Evolutionary conservation across 2,329 filamentous ascomycete species (phyloP), one percentile per base, ranked within the genome.

Genomic region (Colletotrichum sp.): DNA sequence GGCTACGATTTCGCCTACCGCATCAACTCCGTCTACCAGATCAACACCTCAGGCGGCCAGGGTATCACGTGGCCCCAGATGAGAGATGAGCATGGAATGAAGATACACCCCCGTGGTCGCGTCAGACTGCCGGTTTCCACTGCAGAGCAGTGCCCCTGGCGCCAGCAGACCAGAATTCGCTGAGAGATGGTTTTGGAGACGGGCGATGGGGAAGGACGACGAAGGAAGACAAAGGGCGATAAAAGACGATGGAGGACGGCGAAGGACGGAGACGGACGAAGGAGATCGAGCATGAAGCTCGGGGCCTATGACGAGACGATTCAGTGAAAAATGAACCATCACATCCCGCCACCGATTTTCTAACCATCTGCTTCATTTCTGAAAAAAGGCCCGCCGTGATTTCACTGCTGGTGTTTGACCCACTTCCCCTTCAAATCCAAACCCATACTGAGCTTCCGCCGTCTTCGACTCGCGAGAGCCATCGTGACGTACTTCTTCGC

Each of bases 1-100:
- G 79, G 79, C 5, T 82, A 81, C 16, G 78, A 83, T 28, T 83
- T 75, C 5, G 81, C 81, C 2, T 83, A 82, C 71, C 71, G 77
- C 9, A 78, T 83, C 3, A 70, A 75, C 0, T 78, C 76, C 0
- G 80, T 80, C 9, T 82, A 80, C 32, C 69, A 81, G 66, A 74
- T 81, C 32, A 65, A 70, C 0, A 15, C 16, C 10, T 73, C 77
- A 16, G 26, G 8, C 2, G 38, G 64, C n/a, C 5, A 13, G n/a
- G 43, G 43, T 0, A 78, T 82, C 6, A 62, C 77, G 12, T 67
- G 77, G 32, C 21, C 28, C 1, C 75, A 77, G 67, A 78, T 81
- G 79, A 77, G 21, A 30, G 48, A 21, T 12, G 32, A 69, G 32
- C 34, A 38, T 6, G 66, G 52, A 8, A 55, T 67, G 24, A 60